A percentile compares a stretch with the other conserved stretches of the same genome.
phyloP scores from a whole-genome alignment of 495 filamentous ascomycete genomes.

The Cryomyces minteri region DNA sequence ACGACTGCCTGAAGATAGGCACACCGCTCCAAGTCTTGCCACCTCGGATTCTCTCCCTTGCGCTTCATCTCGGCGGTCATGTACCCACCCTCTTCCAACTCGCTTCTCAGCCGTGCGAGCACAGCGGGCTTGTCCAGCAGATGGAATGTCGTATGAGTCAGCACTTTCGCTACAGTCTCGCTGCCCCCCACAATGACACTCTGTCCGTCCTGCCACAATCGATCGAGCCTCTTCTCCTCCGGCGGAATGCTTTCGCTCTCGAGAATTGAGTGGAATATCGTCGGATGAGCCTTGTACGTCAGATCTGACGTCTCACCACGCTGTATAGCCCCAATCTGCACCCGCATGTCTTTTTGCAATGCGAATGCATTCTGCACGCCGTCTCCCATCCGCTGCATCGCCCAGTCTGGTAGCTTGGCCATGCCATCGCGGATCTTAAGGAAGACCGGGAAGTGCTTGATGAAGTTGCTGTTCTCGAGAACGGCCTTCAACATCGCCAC shows the following conservation, averaged over 20 bases:
- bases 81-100: slow-evolving; percentile 2
- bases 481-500: not conserved
- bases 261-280: slow-evolving; percentile 6
- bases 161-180: slow-evolving; percentile 6
- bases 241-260: slow-evolving; percentile 4
- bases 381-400: not conserved
- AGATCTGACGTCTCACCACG: not conserved
- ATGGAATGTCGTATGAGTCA: slow-evolving; percentile 5
- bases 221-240: slow-evolving; percentile 3
- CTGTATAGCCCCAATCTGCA: not conserved
- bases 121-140: slow-evolving; percentile 6
- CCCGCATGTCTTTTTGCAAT: not conserved
- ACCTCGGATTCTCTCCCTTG: not conserved
- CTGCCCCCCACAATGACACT: slow-evolving; percentile 8
- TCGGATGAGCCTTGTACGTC: slow-evolving; percentile 2
- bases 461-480: not conserved
- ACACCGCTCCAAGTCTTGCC: slow-evolving; percentile 15
- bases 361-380: not conserved
- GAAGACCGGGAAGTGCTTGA: not conserved
- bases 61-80: not conserved
- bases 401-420: not conserved
- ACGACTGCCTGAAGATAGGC: slow-evolving; percentile 14
- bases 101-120: slow-evolving; percentile 3
- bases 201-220: slow-evolving; percentile 8
- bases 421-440: not conserved